These are phyloP conservation scores for Cladosporium sp. DNA, from an alignment of 2,329 filamentous ascomycete species.

Conservation along the genomic window DNA sequence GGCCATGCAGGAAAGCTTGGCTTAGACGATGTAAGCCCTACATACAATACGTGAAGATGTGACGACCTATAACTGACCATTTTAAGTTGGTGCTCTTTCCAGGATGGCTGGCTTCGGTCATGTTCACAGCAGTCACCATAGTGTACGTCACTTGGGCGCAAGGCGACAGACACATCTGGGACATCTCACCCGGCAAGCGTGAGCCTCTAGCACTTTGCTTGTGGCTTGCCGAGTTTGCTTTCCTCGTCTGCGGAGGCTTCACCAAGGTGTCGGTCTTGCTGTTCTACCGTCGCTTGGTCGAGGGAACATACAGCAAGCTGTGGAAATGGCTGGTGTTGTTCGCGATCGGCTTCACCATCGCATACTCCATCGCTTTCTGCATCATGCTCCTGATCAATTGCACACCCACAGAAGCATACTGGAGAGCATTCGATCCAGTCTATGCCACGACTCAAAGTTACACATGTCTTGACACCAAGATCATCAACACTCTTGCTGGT, in stretches of 20 bases:
- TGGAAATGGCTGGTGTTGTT: constrained; percentile 36
- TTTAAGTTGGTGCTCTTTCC: constrained; percentile 19
- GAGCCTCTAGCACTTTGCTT: constrained; percentile 22
- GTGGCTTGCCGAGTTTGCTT: constrained; percentile 32
- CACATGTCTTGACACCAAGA: constrained; percentile 35
- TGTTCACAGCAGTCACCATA: constrained; percentile 22
- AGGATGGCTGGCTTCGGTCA: constrained; percentile 21
- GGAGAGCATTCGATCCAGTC: constrained; percentile 33
- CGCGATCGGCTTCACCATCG: constrained; percentile 35
- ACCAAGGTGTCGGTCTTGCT: constrained; percentile 35
- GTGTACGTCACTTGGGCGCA: constrained; percentile 23
- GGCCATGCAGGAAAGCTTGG: constrained; percentile 27
- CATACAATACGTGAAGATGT: neutral
- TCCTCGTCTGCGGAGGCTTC: constrained; percentile 30
- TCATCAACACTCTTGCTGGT: constrained; percentile 34
- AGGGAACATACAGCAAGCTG: constrained; percentile 29
- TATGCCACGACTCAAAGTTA: constrained; percentile 32
- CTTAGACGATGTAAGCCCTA: constrained; percentile 29
- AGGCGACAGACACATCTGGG: constrained; percentile 35
- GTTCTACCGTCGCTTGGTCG: constrained; percentile 41
- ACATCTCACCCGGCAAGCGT: constrained; percentile 23
- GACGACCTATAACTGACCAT: neutral
- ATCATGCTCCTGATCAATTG: constrained; percentile 35
- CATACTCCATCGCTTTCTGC: constrained; percentile 37
- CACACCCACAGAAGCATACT: constrained; percentile 38